Conservation (phyloP, 257 asterid genomes). For the Fraxinus quadrangulata region DNA sequence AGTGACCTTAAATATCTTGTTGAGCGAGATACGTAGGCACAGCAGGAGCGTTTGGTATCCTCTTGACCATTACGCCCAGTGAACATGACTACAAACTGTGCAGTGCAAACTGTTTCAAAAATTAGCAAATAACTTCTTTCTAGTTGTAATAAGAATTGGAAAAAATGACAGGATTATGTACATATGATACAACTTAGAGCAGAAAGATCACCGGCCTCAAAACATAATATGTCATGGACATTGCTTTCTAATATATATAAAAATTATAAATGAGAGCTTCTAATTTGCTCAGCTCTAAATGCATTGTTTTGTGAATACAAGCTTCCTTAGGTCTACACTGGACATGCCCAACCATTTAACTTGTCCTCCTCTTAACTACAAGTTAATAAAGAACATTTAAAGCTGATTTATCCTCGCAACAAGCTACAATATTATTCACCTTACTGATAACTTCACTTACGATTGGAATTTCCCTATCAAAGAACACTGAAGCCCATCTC, state of each 20-base stretch:
- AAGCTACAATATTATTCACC: background rate
- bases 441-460: background rate
- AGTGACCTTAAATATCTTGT: constrained; percentile 81
- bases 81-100: constrained; percentile 89
- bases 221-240: background rate
- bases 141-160: constrained; percentile 3
- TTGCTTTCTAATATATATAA: background rate
- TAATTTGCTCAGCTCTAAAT: background rate
- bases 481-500: background rate
- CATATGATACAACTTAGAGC: constrained; percentile 11
- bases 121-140: constrained; percentile 22
- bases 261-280: background rate
- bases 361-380: background rate
- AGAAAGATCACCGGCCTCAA: background rate
- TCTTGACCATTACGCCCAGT: constrained; percentile 43
- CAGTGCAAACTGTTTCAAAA: constrained; percentile 64
- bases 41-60: constrained; percentile 51
- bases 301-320: background rate
- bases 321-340: background rate
- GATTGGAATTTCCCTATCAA: background rate
- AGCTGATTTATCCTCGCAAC: background rate
- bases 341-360: background rate
- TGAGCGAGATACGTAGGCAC: constrained; percentile 88
- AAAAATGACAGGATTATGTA: constrained; percentile 11
- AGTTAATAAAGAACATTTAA: background rate